Conservation (phyloP, 768 basidiomycete genomes). For the Albatrellus ellisii region DNA sequence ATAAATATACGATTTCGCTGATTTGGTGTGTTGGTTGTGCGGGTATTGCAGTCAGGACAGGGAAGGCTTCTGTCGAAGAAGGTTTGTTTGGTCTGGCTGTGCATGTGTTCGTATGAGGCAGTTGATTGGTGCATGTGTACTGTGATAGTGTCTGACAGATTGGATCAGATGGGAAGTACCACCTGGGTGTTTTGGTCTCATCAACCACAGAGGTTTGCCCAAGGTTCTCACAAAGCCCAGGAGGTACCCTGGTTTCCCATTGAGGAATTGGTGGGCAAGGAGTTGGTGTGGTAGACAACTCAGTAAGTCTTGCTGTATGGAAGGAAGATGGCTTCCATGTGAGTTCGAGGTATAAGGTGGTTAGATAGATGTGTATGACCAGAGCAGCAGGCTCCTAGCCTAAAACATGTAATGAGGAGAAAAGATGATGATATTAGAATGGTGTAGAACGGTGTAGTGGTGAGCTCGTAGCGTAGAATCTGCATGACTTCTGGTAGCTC, state of each 20-base stretch:
- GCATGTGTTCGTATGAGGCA: too few relatives aligned
- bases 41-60: conserved; percentile 34
- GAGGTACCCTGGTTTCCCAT: conserved; percentile 62
- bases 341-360: too few relatives aligned
- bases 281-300: conserved; percentile 55
- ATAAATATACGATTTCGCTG: not conserved
- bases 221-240: conserved; percentile 65
- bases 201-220: conserved; percentile 74
- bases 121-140: too few relatives aligned
- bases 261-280: conserved; percentile 80
- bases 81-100: conserved; percentile 17
- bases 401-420: too few relatives aligned
- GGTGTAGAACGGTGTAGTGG: too few relatives aligned
- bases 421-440: too few relatives aligned
- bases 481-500: too few relatives aligned
- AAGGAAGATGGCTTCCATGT: too few relatives aligned
- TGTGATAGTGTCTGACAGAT: conserved; percentile 37
- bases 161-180: conserved; percentile 64
- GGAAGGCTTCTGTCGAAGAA: conserved; percentile 52
- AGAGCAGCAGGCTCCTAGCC: too few relatives aligned
- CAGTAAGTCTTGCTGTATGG: too few relatives aligned
- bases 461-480: too few relatives aligned
- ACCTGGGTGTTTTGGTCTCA: conserved; percentile 61
- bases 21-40: not conserved
- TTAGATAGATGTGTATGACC: too few relatives aligned